Conservation (phyloP, 164 flowering plant genomes). For the Umbilicus rupestris region DNA sequence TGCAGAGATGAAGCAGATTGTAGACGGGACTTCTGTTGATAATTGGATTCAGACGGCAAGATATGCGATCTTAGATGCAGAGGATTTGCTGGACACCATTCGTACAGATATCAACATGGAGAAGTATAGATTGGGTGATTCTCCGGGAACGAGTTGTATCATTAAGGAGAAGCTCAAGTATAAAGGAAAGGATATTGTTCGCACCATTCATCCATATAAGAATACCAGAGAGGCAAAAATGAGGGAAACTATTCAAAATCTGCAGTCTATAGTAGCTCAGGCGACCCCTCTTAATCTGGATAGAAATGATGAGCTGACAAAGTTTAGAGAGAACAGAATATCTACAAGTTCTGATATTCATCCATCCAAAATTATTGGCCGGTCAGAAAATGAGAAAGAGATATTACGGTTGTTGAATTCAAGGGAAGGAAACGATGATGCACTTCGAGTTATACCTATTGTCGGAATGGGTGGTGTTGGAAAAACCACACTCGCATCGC, state of each 20-base stretch:
- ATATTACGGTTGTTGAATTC: too few species aligned
- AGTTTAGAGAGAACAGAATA: background rate
- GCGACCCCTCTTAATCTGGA: background rate
- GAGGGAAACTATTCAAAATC: background rate
- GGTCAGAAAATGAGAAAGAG: too few species aligned
- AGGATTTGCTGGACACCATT: slow-evolving; percentile 18
- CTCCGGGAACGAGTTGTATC: background rate
- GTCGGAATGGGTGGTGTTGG: too few species aligned
- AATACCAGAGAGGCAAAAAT: background rate
- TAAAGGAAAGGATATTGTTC: slow-evolving; percentile 8
- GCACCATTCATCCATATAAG: background rate
- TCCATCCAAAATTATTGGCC: too few species aligned
- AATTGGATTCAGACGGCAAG: background rate
- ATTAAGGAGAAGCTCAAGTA: background rate
- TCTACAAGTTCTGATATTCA: background rate
- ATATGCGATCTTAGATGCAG: slow-evolving; percentile 11
- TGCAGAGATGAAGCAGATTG: too few species aligned
- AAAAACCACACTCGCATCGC: too few species aligned
- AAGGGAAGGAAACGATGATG: too few species aligned
- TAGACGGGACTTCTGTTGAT: too few species aligned
- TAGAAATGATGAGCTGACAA: background rate
- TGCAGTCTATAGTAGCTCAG: background rate
- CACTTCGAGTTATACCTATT: too few species aligned
- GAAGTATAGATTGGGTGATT: background rate
- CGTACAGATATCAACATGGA: slow-evolving; percentile 9